Conservation (phyloP, 2,329 filamentous ascomycete species). For the Trichoderma koningiopsis region DNA sequence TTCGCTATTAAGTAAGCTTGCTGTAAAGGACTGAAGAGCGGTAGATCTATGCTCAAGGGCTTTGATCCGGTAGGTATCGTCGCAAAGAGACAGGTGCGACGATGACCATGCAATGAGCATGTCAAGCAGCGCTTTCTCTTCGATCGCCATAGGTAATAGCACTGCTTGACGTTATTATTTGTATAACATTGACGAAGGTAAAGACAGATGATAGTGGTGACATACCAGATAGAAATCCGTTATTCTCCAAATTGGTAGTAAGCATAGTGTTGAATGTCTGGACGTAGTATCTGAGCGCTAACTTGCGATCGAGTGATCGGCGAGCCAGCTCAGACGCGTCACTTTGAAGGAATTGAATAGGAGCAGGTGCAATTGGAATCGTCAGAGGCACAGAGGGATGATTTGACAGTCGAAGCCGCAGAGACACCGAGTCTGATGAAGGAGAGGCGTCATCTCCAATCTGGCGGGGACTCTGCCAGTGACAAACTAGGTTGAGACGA, state of each 20-base stretch:
- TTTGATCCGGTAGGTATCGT: not conserved
- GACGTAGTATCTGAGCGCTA: not conserved
- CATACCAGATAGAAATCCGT: not conserved
- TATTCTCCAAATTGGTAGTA: not conserved
- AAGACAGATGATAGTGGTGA: not conserved
- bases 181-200: not conserved
- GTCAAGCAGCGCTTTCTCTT: not conserved
- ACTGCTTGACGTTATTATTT: not conserved
- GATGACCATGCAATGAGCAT: not conserved
- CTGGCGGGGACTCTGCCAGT: not conserved
- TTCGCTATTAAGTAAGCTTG: not conserved
- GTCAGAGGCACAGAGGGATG: not conserved
- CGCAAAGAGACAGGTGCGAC: not conserved
- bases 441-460: not conserved
- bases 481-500: not conserved
- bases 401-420: not conserved
- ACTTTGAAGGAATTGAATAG: not conserved
- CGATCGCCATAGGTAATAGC: not conserved
- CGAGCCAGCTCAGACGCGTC: not conserved
- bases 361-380: not conserved
- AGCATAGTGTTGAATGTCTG: not conserved
- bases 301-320: not conserved
- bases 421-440: not conserved
- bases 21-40: not conserved
- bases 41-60: not conserved